These are phyloP conservation scores for Glebionis coronaria DNA, from an alignment of 129 eudicot species.

Conservation along the genomic window DNA sequence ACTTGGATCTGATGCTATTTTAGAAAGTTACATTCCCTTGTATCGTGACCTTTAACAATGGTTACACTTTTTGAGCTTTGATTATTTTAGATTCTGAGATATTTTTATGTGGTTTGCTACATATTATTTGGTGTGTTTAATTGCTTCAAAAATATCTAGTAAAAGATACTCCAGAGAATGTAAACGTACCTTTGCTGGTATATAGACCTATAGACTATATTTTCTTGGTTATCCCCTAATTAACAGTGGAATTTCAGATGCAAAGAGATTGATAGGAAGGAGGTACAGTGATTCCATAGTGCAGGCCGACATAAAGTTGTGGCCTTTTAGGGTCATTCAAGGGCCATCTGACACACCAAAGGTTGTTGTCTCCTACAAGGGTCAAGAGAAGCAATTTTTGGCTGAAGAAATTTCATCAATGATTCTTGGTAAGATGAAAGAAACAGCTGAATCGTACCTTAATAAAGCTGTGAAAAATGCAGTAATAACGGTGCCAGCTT, in stretches of 20 bases:
- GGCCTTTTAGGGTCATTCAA: constrained; percentile 20
- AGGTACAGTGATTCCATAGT: constrained; percentile 4
- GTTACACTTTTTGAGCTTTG: no score
- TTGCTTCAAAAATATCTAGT: no score
- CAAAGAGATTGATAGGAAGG: constrained; percentile 28
- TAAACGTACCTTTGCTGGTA: no score
- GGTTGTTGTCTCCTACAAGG: constrained; percentile 14
- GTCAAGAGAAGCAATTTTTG: constrained; percentile 17
- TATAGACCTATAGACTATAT: no score
- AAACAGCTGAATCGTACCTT: constrained; percentile 17
- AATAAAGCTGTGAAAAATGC: constrained; percentile 3
- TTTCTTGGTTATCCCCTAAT: no score
- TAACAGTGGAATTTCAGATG: constrained; percentile 9
- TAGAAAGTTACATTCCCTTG: no score
- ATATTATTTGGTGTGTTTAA: no score
- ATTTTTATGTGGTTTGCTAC: no score
- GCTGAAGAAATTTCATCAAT: constrained; percentile 23
- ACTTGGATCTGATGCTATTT: no score
- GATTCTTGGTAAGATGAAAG: constrained; percentile 21
- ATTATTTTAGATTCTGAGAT: no score
- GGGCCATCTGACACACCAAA: constrained; percentile 12
- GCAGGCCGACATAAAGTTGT: constrained; percentile 6
- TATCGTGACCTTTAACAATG: no score
- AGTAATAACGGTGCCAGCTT: constrained; percentile 20
- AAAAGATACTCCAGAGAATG: no score